Evolutionary conservation across 805 yeast species (phyloP).

Genomic region (Saccharomycopsis sp.): DNA sequence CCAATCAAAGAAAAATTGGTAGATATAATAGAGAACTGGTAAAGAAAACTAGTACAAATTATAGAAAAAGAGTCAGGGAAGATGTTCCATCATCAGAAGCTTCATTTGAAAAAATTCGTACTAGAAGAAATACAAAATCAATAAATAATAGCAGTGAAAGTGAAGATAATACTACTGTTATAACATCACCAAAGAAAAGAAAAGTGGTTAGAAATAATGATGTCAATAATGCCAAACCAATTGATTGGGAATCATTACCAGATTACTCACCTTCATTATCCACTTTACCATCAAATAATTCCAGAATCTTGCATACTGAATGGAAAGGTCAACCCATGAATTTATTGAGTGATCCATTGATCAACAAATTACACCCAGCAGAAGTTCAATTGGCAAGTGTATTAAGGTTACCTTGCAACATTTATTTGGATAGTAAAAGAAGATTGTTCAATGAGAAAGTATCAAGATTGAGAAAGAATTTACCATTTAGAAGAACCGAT

Average conservation of each 20-base stretch:
- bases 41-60: constrained; percentile 10
- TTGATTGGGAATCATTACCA: constrained; percentile 61
- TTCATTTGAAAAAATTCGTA: constrained; percentile 38
- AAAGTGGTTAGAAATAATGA: constrained; percentile 20
- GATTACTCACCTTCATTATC: constrained; percentile 71
- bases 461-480: constrained; percentile 51
- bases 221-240: constrained; percentile 22
- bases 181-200: constrained; percentile 17
- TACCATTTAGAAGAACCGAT: constrained; percentile 91
- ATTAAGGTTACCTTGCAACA: constrained; percentile 78
- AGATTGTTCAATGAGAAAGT: constrained; percentile 87
- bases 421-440: constrained; percentile 72
- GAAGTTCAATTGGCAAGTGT: constrained; percentile 79
- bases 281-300: constrained; percentile 51
- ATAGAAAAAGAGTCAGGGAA: constrained; percentile 13
- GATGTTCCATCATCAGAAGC: constrained; percentile 5
- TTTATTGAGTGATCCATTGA: constrained; percentile 64
- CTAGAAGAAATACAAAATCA: constrained; percentile 39
- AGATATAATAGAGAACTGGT: constrained; percentile 18
- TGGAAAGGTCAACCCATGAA: constrained; percentile 99
- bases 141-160: not conserved
- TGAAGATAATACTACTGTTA: not conserved
- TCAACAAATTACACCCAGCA: constrained; percentile 75
- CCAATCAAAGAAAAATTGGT: constrained; percentile 19
- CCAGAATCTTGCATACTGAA: constrained; percentile 73